A percentile compares a stretch with the other conserved stretches of the same genome.
Evolutionary conservation across 148 eudicot genomes (phyloP).

Genomic region (Tetragonia tetragonoides): DNA sequence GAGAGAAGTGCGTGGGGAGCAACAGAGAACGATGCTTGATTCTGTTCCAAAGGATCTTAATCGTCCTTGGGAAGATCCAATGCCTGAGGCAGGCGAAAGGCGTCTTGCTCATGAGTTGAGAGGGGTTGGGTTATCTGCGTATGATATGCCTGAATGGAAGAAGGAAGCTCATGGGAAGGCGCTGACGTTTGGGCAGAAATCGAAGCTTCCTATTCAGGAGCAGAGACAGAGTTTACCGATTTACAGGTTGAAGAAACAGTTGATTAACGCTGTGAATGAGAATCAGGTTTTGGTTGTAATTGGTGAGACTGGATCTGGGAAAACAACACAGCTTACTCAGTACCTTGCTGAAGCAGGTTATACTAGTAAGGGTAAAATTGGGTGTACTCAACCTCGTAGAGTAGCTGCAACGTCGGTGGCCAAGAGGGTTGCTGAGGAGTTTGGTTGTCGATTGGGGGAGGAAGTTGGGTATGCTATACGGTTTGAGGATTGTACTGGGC

Average conservation of each 20-base stretch:
- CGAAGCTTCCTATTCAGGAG: slow-evolving; percentile 81
- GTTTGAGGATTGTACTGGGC: slow-evolving; percentile 91
- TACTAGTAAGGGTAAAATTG: slow-evolving; percentile 82
- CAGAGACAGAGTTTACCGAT: slow-evolving; percentile 93
- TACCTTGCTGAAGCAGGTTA: slow-evolving; percentile 94
- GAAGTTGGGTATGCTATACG: slow-evolving; percentile 96
- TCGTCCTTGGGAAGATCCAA: slow-evolving; percentile 99
- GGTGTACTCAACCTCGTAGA: slow-evolving; percentile 96
- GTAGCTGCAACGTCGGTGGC: slow-evolving; percentile 99
- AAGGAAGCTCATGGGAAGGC: slow-evolving; percentile 94
- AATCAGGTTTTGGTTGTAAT: slow-evolving; percentile 89
- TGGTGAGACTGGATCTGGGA: slow-evolving; percentile 95
- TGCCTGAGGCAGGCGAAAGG: slow-evolving; percentile 95
- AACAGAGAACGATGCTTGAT: slow-evolving; percentile 83
- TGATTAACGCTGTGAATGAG: slow-evolving; percentile 74
- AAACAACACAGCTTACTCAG: slow-evolving; percentile 93
- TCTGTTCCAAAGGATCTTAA: slow-evolving; percentile 94
- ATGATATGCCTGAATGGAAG: slow-evolving; percentile 98
- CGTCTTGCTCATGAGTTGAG: slow-evolving; percentile 92
- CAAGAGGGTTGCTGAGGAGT: slow-evolving; percentile 92
- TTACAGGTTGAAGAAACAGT: slow-evolving; percentile 73
- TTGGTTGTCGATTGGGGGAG: slow-evolving; percentile 91
- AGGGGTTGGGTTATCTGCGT: slow-evolving; percentile 89
- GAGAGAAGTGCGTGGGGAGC: slow-evolving; percentile 83
- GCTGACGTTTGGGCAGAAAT: slow-evolving; percentile 82